These are phyloP conservation scores for Lachancea quebecensis DNA, from an alignment of 805 yeast species.

Conservation along the genomic window DNA sequence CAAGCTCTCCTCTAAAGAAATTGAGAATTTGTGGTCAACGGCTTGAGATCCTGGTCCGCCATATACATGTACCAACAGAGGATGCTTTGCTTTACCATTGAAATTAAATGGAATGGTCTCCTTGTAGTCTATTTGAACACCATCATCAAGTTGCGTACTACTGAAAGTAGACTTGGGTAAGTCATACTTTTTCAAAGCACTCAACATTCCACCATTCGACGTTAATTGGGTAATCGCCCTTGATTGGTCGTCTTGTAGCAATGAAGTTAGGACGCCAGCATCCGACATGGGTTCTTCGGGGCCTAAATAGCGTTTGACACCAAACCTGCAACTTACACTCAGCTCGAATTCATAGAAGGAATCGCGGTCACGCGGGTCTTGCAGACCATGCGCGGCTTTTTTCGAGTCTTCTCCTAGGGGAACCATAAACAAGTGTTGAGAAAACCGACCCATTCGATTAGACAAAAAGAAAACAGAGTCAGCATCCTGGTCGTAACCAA, in stretches of 20 bases:
- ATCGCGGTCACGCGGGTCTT: conserved; percentile 16
- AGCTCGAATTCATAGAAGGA: conserved; percentile 41
- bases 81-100: conserved; percentile 43
- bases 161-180: conserved; percentile 42
- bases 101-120: conserved; percentile 59
- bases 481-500: conserved; percentile 41
- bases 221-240: conserved; percentile 10
- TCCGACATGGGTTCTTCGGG: conserved; percentile 21
- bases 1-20: conserved; percentile 54
- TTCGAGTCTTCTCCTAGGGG: conserved; percentile 29
- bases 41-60: conserved; percentile 80
- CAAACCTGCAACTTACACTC: conserved; percentile 50
- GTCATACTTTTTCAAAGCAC: conserved; percentile 32
- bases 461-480: conserved; percentile 49
- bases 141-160: conserved; percentile 35
- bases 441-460: conserved; percentile 39
- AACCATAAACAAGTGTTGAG: conserved; percentile 53
- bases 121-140: conserved; percentile 42
- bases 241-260: conserved; percentile 6
- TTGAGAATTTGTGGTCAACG: conserved; percentile 39
- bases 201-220: conserved; percentile 10
- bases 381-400: conserved; percentile 8
- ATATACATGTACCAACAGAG: conserved; percentile 60
- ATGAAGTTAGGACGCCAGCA: conserved; percentile 18
- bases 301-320: conserved; percentile 23